Percentiles rank a stretch among this genome's conserved stretches.
phyloP scores from a whole-genome alignment of 768 basidiomycete species.

The Trametes gibbosa region DNA sequence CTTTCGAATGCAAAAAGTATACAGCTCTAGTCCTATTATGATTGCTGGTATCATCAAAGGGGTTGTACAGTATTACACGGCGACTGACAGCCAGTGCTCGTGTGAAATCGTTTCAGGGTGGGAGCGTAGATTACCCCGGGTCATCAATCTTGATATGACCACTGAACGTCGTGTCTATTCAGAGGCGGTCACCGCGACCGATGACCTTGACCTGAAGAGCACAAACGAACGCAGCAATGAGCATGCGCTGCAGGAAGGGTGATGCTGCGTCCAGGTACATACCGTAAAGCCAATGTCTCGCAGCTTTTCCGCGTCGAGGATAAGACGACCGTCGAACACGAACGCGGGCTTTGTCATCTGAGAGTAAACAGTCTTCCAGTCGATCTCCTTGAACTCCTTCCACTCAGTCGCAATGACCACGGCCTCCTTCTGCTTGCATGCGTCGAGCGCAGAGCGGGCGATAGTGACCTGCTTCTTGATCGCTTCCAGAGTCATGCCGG shows the following conservation, averaged over 20 bases:
- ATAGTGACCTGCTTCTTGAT: slow-evolving; percentile 90
- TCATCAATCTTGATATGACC: neutral
- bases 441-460: slow-evolving; percentile 73
- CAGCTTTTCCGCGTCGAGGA: slow-evolving; percentile 79
- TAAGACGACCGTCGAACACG: slow-evolving; percentile 89
- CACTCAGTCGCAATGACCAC: slow-evolving; percentile 97
- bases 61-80: slow-evolving; percentile 6
- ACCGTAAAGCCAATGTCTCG: slow-evolving; percentile 90
- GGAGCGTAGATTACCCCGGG: neutral
- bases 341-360: slow-evolving; percentile 98
- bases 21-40: slow-evolving; percentile 5
- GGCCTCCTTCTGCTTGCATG: slow-evolving; percentile 86
- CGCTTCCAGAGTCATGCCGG: slow-evolving; percentile 55
- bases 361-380: slow-evolving; percentile 84
- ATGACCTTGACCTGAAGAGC: slow-evolving; percentile 51
- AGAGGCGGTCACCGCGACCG: slow-evolving; percentile 50
- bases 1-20: neutral
- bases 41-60: slow-evolving; percentile 2
- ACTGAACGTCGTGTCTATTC: neutral
- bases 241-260: neutral
- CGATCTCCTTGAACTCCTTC: slow-evolving; percentile 92
- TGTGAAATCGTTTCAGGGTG: neutral
- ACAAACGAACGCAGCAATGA: neutral
- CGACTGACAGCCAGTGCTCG: neutral
- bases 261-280: slow-evolving; percentile 18